phyloP scores from a whole-genome alignment of 2,329 filamentous ascomycete genomes.

The Monilinia fructicola region DNA sequence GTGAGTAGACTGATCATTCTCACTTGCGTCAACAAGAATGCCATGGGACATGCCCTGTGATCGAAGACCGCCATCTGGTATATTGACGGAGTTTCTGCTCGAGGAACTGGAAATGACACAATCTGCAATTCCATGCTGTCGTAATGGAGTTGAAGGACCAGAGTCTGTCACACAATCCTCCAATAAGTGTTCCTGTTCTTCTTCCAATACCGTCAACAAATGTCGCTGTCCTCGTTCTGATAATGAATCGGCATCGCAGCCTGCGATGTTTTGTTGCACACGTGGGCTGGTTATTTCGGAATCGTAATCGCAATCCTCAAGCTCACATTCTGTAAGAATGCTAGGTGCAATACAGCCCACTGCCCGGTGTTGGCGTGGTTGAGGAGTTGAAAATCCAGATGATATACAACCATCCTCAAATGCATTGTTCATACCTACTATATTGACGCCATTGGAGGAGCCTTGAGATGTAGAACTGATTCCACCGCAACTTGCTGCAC shows the following conservation, averaged over 20 bases:
- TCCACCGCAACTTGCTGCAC: not conserved
- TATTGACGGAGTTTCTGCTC: not conserved
- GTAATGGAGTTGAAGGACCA: conserved; percentile 11
- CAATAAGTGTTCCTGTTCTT: conserved; percentile 13
- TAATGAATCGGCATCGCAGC: not conserved
- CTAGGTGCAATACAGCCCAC: conserved; percentile 3
- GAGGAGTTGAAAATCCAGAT: not conserved
- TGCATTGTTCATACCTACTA: not conserved
- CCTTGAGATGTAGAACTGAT: not conserved
- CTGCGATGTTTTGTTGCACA: not conserved
- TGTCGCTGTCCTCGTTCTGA: not conserved
- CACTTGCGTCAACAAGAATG: not conserved
- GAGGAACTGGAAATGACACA: conserved; percentile 7
- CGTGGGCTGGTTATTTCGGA: not conserved
- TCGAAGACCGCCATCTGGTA: not conserved
- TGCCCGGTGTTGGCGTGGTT: not conserved
- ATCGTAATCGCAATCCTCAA: conserved; percentile 15
- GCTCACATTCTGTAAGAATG: not conserved
- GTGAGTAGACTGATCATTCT: conserved; percentile 1
- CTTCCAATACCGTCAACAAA: not conserved
- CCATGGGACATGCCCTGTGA: not conserved
- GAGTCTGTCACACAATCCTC: conserved; percentile 11
- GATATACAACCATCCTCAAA: not conserved
- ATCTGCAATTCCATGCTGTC: conserved; percentile 14
- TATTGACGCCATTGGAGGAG: not conserved